These are phyloP conservation scores for Drechslerella dactyloides DNA, from an alignment of 2,329 filamentous ascomycete genomes.

Conservation along the genomic window DNA sequence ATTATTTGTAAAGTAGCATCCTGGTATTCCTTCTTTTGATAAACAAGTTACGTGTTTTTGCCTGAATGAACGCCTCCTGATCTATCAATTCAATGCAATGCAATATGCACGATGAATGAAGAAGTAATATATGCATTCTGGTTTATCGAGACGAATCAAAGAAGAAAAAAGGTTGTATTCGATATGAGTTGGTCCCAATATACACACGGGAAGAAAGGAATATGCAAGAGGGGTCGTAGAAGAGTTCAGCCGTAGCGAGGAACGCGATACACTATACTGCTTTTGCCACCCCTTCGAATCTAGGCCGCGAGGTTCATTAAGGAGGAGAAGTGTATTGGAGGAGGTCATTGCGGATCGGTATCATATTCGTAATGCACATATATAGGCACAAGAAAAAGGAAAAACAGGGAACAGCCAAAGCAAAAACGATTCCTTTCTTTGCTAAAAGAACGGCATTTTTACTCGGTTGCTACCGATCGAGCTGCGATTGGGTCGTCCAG, in stretches of 20 bases:
- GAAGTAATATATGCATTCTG: background rate
- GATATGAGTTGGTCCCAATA: slow-evolving; percentile 46
- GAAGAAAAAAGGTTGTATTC: slow-evolving; percentile 35
- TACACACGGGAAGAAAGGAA: slow-evolving; percentile 39
- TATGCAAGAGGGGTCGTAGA: slow-evolving; percentile 24
- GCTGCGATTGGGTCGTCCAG: slow-evolving; percentile 9
- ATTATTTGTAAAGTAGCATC: background rate
- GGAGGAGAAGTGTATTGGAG: slow-evolving; percentile 35
- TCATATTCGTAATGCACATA: slow-evolving; percentile 42
- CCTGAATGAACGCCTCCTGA: background rate
- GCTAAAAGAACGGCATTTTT: slow-evolving; percentile 38
- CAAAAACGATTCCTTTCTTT: slow-evolving; percentile 46
- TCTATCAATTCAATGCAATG: too few species aligned
- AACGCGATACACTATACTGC: slow-evolving; percentile 15
- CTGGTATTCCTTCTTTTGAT: background rate
- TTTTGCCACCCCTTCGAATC: background rate
- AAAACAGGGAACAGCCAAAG: slow-evolving; percentile 22
- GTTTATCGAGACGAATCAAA: slow-evolving; percentile 16
- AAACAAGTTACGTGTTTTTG: slow-evolving; percentile 1
- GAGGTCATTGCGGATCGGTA: slow-evolving; percentile 44
- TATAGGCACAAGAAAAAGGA: slow-evolving; percentile 14
- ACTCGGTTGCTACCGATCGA: slow-evolving; percentile 50
- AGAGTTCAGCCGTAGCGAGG: slow-evolving; percentile 18
- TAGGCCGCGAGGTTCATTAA: slow-evolving; percentile 27
- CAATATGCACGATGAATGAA: too few species aligned